Evolutionary conservation across 2,329 filamentous ascomycete genomes (phyloP).

Genomic region (Dactylellina cionopaga): DNA sequence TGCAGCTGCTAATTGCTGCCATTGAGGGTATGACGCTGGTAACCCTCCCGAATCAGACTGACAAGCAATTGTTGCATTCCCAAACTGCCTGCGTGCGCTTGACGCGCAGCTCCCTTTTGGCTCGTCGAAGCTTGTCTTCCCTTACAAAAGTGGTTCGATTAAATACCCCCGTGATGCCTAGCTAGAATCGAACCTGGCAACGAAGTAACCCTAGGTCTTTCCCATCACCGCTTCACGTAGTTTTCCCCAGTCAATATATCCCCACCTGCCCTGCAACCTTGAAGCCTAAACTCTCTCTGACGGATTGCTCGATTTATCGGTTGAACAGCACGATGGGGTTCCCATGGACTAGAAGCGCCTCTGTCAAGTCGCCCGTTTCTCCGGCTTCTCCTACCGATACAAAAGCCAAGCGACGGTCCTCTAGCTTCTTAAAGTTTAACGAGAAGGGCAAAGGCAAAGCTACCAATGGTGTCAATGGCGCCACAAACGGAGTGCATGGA

Average conservation of each 20-base stretch:
- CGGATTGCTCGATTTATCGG: not conserved
- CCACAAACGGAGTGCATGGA: conserved; percentile 1
- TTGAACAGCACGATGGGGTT: conserved; percentile 19
- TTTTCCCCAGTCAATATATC: not conserved
- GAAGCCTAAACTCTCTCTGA: no score
- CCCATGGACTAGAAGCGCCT: conserved; percentile 34
- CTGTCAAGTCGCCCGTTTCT: conserved; percentile 18
- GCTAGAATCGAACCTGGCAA: not conserved
- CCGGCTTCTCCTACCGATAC: conserved; percentile 3
- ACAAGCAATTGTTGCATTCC: conserved; percentile 14
- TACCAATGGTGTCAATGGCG: conserved; percentile 8
- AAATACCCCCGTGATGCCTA: conserved; percentile 4
- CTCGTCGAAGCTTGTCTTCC: not conserved
- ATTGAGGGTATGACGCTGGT: not conserved
- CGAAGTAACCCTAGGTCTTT: not conserved
- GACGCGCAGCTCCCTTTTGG: conserved; percentile 1
- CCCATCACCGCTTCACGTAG: not conserved
- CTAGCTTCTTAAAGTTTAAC: conserved; percentile 32
- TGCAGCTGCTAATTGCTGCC: not conserved
- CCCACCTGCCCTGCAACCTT: not conserved
- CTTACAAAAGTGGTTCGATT: conserved; percentile 1
- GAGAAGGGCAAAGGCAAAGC: conserved; percentile 35
- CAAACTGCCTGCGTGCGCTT: not conserved
- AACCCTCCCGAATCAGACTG: not conserved
- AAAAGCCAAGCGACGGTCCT: conserved; percentile 35